Base-by-base conservation (phyloP, 306 rosid genomes). In the Argentina anserina region DNA sequence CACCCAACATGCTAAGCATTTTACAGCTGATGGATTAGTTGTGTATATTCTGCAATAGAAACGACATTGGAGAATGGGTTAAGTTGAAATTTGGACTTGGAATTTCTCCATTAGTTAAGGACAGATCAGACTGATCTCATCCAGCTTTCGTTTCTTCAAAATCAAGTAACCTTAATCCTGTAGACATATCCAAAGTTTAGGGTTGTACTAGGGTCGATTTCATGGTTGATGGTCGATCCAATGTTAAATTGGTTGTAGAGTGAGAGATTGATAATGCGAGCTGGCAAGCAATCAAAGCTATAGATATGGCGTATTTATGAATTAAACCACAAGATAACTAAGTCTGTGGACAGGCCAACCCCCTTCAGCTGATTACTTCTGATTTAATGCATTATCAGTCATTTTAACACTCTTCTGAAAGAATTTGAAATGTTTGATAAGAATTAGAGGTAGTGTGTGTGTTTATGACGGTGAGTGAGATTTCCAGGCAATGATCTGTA, bases 171-270 rank as follows among this genome's bases (percentile, higher is more conserved):
- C 29, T 40, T 33, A 28, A 13, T 3, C 46, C 14, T 43, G 18
- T 4, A 11, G 18, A 18, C 17, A 45, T 45, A 45, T 31, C 7
- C 40, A 6, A 20, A n/a, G 65, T n/a, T n/a, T n/a, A n/a, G n/a
- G n/a, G n/a, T 52, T 26, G 72, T 29, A 11, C 23, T 50, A 50
- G 65, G 53, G 78, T 75, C 72, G n/a, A 6, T 53, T 53, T 75
- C 72, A 40, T 40, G 43, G 60, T 20, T 20, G 68, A 59, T 14
- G 0, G 29, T 59, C 5, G n/a, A 58, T 3, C n/a, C 3, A 28
- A 12, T 12, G 13, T 58, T 36, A 37, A 28, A 26, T 58, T 58
- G 64, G 37, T 58, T 58, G 64, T 26, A 26, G 63, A 56, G 4
- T 25, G 62, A 47, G 49, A 17, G 5, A 50, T 21, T 9, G 21